Evolutionary conservation across 371 early-diverging fungal species (phyloP).

Genomic region (Globomyces sp.): DNA sequence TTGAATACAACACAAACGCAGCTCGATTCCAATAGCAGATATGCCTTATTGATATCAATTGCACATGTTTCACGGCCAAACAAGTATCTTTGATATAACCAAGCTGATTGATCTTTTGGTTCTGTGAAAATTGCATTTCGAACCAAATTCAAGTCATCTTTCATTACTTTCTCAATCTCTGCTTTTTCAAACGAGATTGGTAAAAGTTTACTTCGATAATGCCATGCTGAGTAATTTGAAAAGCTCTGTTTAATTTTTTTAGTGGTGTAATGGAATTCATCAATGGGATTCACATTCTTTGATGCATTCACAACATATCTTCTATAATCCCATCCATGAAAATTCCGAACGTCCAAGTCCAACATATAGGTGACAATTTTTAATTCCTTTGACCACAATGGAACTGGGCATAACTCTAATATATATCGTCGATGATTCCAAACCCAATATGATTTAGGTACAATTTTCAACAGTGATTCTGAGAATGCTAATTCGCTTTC

Average conservation of each 20-base stretch:
- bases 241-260: conserved; percentile 84
- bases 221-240: conserved; percentile 97
- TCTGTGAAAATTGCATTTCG: conserved; percentile 90
- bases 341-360: conserved; percentile 87
- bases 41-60: not conserved
- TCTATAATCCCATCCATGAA: conserved; percentile 96
- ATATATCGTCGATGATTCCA: conserved; percentile 96
- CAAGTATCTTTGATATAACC: conserved; percentile 92
- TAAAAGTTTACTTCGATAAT: conserved; percentile 81
- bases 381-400: conserved; percentile 80
- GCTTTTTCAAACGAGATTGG: conserved; percentile 52
- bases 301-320: conserved; percentile 69
- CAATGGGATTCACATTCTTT: conserved; percentile 32
- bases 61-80: conserved; percentile 49
- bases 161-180: conserved; percentile 22
- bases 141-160: conserved; percentile 73
- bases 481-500: conserved; percentile 21
- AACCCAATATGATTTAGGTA: conserved; percentile 90
- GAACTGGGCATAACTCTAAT: conserved; percentile 67
- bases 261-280: conserved; percentile 83
- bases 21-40: conserved; percentile 3
- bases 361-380: conserved; percentile 72
- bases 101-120: conserved; percentile 95
- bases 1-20: conserved; percentile 3
- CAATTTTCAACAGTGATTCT: conserved; percentile 13